A percentile compares a stretch with the other conserved stretches of the same genome.
These are phyloP conservation scores for Elsinoe ampelina DNA, from an alignment of 2,329 filamentous ascomycete species.

Conservation along the genomic window DNA sequence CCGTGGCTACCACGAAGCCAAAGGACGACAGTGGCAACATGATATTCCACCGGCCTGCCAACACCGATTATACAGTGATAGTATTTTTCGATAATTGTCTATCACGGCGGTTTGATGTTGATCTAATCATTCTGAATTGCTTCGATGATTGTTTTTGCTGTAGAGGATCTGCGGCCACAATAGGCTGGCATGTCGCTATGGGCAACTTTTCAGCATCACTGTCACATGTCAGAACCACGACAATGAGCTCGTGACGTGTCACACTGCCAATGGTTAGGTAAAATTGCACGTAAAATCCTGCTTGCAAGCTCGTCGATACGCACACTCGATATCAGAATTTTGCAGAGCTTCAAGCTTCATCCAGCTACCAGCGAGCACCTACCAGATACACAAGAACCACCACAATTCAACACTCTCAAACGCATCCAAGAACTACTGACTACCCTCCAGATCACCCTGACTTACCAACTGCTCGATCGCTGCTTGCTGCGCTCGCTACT, in stretches of 20 bases:
- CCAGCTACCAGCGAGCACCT: neutral
- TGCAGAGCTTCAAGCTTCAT: neutral
- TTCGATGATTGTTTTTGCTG: too few relatives aligned
- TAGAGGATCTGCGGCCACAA: too few relatives aligned
- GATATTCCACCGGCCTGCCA: too few relatives aligned
- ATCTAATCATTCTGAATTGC: too few relatives aligned
- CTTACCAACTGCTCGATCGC: neutral
- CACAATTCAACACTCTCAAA: neutral
- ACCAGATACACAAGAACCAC: neutral
- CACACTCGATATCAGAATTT: neutral
- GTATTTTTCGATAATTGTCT: too few relatives aligned
- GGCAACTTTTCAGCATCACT: neutral
- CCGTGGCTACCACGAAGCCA: too few relatives aligned
- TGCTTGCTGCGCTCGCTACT: neutral
- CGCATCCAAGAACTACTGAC: neutral
- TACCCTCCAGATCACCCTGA: neutral
- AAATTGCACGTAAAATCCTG: neutral
- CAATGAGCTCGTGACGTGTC: neutral
- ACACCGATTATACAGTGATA: too few relatives aligned
- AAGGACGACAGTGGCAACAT: too few relatives aligned
- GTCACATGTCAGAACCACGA: neutral
- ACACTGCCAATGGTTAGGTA: neutral
- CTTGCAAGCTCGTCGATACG: neutral
- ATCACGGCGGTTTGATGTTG: too few relatives aligned
- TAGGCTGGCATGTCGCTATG: too few relatives aligned